Evolutionary conservation across 768 basidiomycete species (phyloP).

Genomic region (Pleurotus tuber-regium): DNA sequence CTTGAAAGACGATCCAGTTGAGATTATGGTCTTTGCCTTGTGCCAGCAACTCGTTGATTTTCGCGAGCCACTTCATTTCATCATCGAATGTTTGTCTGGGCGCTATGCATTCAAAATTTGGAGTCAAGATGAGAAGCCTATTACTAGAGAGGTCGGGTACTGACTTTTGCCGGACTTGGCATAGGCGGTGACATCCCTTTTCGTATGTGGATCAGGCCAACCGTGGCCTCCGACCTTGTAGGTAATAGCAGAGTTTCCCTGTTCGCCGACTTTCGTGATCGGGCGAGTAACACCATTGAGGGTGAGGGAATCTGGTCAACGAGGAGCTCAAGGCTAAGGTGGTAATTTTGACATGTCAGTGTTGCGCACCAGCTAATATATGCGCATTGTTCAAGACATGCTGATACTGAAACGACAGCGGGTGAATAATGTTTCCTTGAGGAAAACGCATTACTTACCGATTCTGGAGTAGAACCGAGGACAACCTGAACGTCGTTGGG

Average conservation of each 20-base stretch:
- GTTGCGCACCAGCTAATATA: too few relatives aligned
- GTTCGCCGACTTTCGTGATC: background rate
- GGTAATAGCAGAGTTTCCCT: slow-evolving; percentile 1
- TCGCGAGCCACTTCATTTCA: background rate
- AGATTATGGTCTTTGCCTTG: background rate
- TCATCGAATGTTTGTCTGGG: background rate
- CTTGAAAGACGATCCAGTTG: background rate
- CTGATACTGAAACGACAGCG: too few relatives aligned
- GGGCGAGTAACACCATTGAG: background rate
- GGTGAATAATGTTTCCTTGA: too few relatives aligned
- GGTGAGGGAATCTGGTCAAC: background rate
- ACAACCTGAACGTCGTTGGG: too few relatives aligned
- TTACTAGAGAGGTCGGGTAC: too few relatives aligned
- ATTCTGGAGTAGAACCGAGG: too few relatives aligned
- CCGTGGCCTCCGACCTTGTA: background rate
- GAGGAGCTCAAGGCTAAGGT: too few relatives aligned
- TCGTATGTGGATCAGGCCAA: background rate
- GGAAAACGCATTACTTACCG: too few relatives aligned
- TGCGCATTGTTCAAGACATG: too few relatives aligned
- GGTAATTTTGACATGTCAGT: too few relatives aligned
- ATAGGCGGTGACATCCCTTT: background rate
- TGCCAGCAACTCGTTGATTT: background rate
- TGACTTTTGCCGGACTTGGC: background rate
- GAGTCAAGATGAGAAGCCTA: too few relatives aligned
- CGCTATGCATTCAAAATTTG: too few relatives aligned